Conservation (phyloP, 108 stramenopile genomes). For the Nannochloropsis gaditana region DNA sequence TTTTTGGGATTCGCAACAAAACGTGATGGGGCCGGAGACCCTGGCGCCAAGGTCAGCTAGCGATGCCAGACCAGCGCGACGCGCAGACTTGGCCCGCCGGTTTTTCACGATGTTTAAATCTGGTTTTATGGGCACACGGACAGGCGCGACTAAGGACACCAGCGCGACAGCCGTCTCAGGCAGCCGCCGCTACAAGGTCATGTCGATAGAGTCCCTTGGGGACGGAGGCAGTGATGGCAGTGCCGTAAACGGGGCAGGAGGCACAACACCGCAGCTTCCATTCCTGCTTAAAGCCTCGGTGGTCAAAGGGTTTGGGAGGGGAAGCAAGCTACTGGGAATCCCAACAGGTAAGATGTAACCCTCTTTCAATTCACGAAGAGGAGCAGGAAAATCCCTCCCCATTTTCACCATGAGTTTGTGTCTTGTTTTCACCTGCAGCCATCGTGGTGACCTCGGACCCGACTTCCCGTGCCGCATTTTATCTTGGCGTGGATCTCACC, state of each 20-base stretch:
- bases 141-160: too few species aligned
- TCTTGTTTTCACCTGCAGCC: not conserved
- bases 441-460: not conserved
- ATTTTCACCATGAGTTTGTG: not conserved
- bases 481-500: not conserved
- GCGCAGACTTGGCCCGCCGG: too few species aligned
- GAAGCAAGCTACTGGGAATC: conserved; percentile 58
- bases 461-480: not conserved
- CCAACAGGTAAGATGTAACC: conserved; percentile 55
- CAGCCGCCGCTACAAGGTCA: too few species aligned
- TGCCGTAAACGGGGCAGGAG: not conserved
- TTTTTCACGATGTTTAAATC: too few species aligned
- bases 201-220: too few species aligned
- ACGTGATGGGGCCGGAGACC: too few species aligned
- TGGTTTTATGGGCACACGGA: too few species aligned
- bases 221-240: not conserved
- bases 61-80: too few species aligned
- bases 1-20: too few species aligned
- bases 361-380: not conserved
- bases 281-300: conserved; percentile 47
- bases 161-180: too few species aligned
- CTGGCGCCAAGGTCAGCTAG: too few species aligned
- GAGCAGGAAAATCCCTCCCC: too few species aligned
- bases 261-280: conserved; percentile 22
- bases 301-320: conserved; percentile 60